A percentile compares a stretch with the other conserved stretches of the same genome.
Evolutionary conservation across 75 land plant genomes (phyloP).

Genomic region (Pinus taeda): DNA sequence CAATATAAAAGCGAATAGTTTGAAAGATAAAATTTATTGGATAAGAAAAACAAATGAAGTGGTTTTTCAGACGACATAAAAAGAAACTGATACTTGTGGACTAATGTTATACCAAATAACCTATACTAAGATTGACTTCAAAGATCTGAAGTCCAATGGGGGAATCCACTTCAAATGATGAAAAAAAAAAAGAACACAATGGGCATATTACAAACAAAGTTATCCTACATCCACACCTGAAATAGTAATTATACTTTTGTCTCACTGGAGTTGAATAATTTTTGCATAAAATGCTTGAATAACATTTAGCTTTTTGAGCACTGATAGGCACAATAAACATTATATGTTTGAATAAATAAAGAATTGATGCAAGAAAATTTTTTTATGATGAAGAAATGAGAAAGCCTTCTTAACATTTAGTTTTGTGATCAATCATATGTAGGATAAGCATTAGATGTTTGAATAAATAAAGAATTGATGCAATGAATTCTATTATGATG

Average conservation of each 20-base stretch:
- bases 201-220: background rate
- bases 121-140: background rate
- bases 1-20: background rate
- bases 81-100: background rate
- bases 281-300: too few species aligned
- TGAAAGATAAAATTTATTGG: background rate
- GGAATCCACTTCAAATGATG: background rate
- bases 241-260: background rate
- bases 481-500: too few species aligned
- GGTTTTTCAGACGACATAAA: background rate
- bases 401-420: too few species aligned
- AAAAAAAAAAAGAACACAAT: background rate
- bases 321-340: background rate
- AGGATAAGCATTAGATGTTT: too few species aligned
- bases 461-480: too few species aligned
- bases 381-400: background rate
- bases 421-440: too few species aligned
- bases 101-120: background rate
- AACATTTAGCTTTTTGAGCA: background rate
- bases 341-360: background rate
- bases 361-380: background rate
- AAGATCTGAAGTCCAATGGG: background rate
- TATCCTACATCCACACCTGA: background rate
- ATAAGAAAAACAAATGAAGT: background rate
- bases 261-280: background rate